A percentile compares a stretch with the other conserved stretches of the same genome.
Evolutionary conservation across 495 filamentous ascomycete genomes (phyloP).

Genomic region (Penicillium herquei): DNA sequence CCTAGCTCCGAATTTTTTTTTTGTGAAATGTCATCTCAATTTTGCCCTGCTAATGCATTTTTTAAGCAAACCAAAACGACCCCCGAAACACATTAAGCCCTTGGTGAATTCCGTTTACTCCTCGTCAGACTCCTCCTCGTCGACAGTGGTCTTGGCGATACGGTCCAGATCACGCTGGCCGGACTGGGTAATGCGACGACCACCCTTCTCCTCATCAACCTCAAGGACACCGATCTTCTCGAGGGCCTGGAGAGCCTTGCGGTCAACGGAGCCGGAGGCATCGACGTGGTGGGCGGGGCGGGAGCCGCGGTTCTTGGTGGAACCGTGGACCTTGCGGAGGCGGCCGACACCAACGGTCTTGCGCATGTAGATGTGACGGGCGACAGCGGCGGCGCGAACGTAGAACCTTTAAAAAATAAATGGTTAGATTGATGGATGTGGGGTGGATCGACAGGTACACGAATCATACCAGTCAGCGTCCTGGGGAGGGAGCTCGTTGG

Average conservation of each 20-base stretch:
- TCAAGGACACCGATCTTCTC: conserved; percentile 99
- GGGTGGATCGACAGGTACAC: background rate
- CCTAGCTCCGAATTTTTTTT: conserved; percentile 34
- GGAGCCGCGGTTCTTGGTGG: conserved; percentile 92
- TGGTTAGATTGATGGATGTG: conserved; percentile 13
- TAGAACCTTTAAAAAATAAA: conserved; percentile 66
- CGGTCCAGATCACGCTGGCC: conserved; percentile 99
- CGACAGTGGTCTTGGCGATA: conserved; percentile 57
- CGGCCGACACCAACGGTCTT: conserved; percentile 98
- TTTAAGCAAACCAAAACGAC: conserved; percentile 26
- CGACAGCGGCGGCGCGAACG: conserved; percentile 91
- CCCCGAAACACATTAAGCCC: conserved; percentile 38
- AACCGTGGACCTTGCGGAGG: conserved; percentile 89
- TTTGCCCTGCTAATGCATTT: conserved; percentile 11
- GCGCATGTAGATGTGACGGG: conserved; percentile 97
- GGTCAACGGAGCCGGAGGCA: conserved; percentile 90
- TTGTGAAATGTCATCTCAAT: conserved; percentile 25
- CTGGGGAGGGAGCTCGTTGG: conserved; percentile 96
- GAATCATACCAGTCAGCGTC: conserved; percentile 78
- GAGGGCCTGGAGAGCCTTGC: conserved; percentile 91
- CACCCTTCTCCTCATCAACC: conserved; percentile 95
- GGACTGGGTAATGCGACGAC: conserved; percentile 91
- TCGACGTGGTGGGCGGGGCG: conserved; percentile 93
- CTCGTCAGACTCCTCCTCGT: conserved; percentile 52
- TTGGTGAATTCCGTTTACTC: conserved; percentile 46